Percentiles rank a stretch among this genome's conserved stretches.
These are phyloP conservation scores for Cyberlindnera bimundalis DNA, from an alignment of 805 yeast genomes.

Conservation along the genomic window DNA sequence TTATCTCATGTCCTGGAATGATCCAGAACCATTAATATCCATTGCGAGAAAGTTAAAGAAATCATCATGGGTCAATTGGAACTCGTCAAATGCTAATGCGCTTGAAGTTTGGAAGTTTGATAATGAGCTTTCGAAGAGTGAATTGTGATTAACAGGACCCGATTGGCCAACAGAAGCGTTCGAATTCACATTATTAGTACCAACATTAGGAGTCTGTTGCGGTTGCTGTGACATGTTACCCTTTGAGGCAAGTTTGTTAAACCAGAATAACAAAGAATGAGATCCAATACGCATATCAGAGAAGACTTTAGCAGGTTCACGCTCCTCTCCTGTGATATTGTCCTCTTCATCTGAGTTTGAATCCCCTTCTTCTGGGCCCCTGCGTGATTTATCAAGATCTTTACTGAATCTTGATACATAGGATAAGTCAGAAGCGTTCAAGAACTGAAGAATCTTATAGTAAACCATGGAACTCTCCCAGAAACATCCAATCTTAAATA, in stretches of 20 bases:
- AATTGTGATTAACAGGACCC: not conserved
- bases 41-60: conserved; percentile 30
- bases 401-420: conserved; percentile 12
- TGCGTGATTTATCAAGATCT: conserved; percentile 1
- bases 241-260: conserved; percentile 25
- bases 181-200: conserved; percentile 11
- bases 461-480: conserved; percentile 31
- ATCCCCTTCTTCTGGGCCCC: conserved; percentile 21
- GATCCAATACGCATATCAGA: conserved; percentile 33
- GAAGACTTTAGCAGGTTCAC: conserved; percentile 36
- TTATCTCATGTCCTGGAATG: conserved; percentile 18
- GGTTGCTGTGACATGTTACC: conserved; percentile 1
- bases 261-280: conserved; percentile 30
- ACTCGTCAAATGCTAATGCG: conserved; percentile 21
- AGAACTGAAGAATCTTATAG: conserved; percentile 26
- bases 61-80: conserved; percentile 29
- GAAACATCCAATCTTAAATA: conserved; percentile 24
- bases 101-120: conserved; percentile 19
- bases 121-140: conserved; percentile 2
- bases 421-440: conserved; percentile 26
- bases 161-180: not conserved
- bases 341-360: conserved; percentile 25
- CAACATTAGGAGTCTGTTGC: not conserved
- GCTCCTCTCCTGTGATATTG: conserved; percentile 23
- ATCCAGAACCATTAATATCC: conserved; percentile 24